Evolutionary conservation across 441 rosid species (phyloP).

Genomic region (Melastoma candidum): DNA sequence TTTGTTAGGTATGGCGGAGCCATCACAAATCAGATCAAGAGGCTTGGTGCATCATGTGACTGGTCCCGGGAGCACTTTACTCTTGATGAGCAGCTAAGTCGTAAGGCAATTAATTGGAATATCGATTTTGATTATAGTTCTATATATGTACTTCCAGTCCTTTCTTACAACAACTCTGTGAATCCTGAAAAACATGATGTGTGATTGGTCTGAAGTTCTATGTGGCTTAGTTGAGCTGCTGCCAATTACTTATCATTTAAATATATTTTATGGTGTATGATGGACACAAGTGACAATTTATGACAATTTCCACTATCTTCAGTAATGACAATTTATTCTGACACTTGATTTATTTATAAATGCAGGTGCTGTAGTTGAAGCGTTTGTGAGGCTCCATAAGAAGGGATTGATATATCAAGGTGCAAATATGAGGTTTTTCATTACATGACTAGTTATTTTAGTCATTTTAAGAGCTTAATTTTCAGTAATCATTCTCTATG

Average conservation of each 20-base stretch:
- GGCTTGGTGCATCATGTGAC: constrained; percentile 98
- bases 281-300: no score
- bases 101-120: constrained; percentile 52
- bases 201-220: no score
- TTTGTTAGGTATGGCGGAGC: constrained; percentile 80
- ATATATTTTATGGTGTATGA: no score
- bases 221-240: no score
- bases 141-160: no score
- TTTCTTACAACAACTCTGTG: no score
- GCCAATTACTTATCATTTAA: no score
- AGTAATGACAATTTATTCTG: constrained; percentile 20
- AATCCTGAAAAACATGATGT: no score
- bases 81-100: constrained; percentile 97
- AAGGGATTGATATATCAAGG: constrained; percentile 97
- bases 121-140: neutral
- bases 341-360: constrained; percentile 15
- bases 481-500: neutral
- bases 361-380: constrained; percentile 90
- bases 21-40: constrained; percentile 85
- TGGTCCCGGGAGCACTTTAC: constrained; percentile 93
- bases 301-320: neutral
- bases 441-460: neutral
- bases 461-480: constrained; percentile 3
- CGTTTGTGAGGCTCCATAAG: constrained; percentile 84
- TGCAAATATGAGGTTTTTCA: constrained; percentile 8